Base-by-base conservation (phyloP, 257 asterid species). In the Ligustrum vulgare region DNA sequence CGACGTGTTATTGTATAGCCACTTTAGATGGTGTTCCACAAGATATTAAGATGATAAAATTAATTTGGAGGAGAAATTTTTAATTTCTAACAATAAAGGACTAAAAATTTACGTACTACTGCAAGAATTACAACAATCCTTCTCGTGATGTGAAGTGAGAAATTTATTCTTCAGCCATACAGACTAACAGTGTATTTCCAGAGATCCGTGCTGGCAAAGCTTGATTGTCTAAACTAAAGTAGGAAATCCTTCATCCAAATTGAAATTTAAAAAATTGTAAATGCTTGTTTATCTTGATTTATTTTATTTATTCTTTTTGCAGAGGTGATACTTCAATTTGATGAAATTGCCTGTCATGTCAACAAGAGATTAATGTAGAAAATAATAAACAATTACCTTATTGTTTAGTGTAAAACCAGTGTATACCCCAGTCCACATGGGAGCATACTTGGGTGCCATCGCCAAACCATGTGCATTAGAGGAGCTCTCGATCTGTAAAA, bases 341-440 rank as follows among this genome's bases (percentile, higher is more conserved):
- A 23, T 23, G 8, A 25, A 60, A 60, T 60, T 60, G 34, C 5
- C 67, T 23, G 23, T 58, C 2, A 0, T 16, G 22, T 18, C 25
- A 18, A 58, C 32, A 58, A 58, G 2, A 22, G 11, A 18, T 20
- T 12, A 58, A 8, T 58, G 11, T 12, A 60, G 33, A 23, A 60
- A 60, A 23, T 60, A 60, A 60, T 11, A 23, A 69, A 49, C 23
- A 76, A 56, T 47, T 73, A 92, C 96, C 89, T 81, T 84, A 78
- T 65, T 79, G 82, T 85, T 89, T 72, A 88, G 89, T 64, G 84
- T 31, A 78, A 86, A 84, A 72, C 83, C 87, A 79, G 93, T 66
- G 78, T 80, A 83, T 72, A 84, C 51, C 72, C 81, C 82, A 80
- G 83, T 74, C 89, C 86, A 87, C 78, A 81, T 60, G 12, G 87